Base-by-base conservation (phyloP, 192 early-diverging fungal genomes). In the Geranomyces michiganensis region DNA sequence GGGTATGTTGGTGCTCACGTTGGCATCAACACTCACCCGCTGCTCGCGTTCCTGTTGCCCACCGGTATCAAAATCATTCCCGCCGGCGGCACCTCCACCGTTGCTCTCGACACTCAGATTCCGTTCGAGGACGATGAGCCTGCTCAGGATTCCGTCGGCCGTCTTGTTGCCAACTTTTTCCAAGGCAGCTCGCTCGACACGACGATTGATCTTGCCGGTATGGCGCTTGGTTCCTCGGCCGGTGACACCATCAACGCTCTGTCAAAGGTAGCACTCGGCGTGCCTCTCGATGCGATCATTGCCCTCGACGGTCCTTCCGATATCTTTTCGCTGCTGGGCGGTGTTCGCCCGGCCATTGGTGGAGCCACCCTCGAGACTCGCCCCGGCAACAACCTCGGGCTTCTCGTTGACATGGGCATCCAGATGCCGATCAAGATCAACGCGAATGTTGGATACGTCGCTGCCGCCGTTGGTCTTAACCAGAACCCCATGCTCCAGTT, bases 91-190 rank as follows among this genome's bases (percentile, higher is more conserved):
- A 41, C 60, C 31, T 64, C 21, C 56, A 24, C n/a, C 27, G 27
- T 62, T 30, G 62, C 41, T 44, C 43, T 78, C 9, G 55, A 67
- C 43, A 64, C 70, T 4, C 22, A 24, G 15, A 72, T 72, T 33
- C 70, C 70, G 8, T 74, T 78, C 46, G 60, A 74, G 36, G 77
- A 78, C 21, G 68, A 70, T 27, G 72, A 65, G 44, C 32, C 30
- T 36, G 68, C 67, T 45, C 77, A 78, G 53, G 48, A 21, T 36
- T 43, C 72, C 32, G 67, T 78, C 58, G 77, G 67, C 15, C 51
- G 19, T 41, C 43, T 74, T 45, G 72, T 74, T 15, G 63, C 68
- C 71, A 74, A 78, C 64, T 74, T 74, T 48, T 68, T 78, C 49
- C 29, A 49, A 19, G 71, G 75, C 46, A 36, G 31, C n/a, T 19